Percentiles rank a stretch among this genome's conserved stretches.
These are phyloP conservation scores for Afroboletus lepidellus DNA, from an alignment of 1,284 basidiomycete species.

Conservation along the genomic window DNA sequence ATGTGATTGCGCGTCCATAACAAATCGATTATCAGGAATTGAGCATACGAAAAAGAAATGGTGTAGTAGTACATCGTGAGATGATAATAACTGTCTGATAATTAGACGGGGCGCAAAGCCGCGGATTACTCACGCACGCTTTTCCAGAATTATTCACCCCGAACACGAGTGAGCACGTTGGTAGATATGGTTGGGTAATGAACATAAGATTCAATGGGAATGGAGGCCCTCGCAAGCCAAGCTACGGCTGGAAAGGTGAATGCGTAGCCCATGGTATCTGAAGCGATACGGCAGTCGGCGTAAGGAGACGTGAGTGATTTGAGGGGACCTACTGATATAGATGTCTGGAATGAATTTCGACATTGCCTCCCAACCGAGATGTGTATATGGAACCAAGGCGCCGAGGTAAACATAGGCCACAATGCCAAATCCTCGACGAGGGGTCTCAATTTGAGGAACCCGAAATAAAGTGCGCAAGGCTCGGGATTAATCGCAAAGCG, in stretches of 20 bases:
- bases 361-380: conserved; percentile 82
- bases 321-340: conserved; percentile 70
- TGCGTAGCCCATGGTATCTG: conserved; percentile 98
- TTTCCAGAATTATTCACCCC: conserved; percentile 55
- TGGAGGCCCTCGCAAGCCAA: conserved; percentile 48
- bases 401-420: conserved; percentile 89
- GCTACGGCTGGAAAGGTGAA: conserved; percentile 85
- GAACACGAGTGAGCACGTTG: conserved; percentile 88
- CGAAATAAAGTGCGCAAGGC: conserved; percentile 66
- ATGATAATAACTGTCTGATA: conserved; percentile 74
- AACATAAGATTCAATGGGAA: conserved; percentile 87
- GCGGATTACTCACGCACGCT: conserved; percentile 23
- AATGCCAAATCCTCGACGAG: conserved; percentile 81
- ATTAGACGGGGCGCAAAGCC: conserved; percentile 3
- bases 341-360: conserved; percentile 77
- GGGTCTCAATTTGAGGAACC: conserved; percentile 70
- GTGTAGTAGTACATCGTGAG: conserved; percentile 86
- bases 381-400: conserved; percentile 85
- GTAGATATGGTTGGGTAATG: conserved; percentile 97
- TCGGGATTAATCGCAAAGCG: conserved; percentile 83
- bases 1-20: conserved; percentile 93
- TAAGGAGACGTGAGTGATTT: conserved; percentile 1
- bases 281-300: background rate
- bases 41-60: conserved; percentile 69
- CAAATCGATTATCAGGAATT: conserved; percentile 91